Evolutionary conservation across 2,329 filamentous ascomycete genomes (phyloP), one percentile per base, ranked within the genome.

Genomic region (Teratosphaeria epicoccoides): DNA sequence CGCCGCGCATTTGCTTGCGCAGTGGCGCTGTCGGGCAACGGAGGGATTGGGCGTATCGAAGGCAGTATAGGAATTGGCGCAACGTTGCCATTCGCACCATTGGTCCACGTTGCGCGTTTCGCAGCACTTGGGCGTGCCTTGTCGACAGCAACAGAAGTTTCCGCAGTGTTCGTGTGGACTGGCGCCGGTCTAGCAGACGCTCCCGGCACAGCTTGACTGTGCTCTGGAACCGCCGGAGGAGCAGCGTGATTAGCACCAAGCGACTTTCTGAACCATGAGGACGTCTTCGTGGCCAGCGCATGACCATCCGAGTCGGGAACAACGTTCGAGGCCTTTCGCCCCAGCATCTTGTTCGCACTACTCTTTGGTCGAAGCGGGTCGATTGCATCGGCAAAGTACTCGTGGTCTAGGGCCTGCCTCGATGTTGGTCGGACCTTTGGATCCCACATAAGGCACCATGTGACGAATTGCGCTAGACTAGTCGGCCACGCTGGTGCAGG

Each of bases 391-490:
- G 78, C 70, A 63, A 98, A 98, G 70, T 94, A 98, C 60, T 96
- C 91, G 68, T 98, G 93, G 37, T 87, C 86, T 59, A 98, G 73
- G n/a, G 93, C 91, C 70, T 98, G 90, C 0, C 85, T 83, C 1
- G 91, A 96, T 3, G 90, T 97, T 44, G 93, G 93, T 55, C 93
- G 81, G 64, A 76, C 83, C 73, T 90, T 94, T 10, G 93, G 93
- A 69, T 98, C 93, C 93, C 93, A 98, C 87, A 97, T 93, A 59
- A 98, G 72, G 70, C 93, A 98, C 89, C 89, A 96, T 14, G 93
- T 98, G 53, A 98, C 93, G 65, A 98, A 97, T 53, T 94, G 82
- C 63, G 85, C 86, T 51, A 98, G 77, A 20, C 88, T 85, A 1
- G 84, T 73, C 5, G 93, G 93, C 93, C 93, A 98, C 65, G 95